These are phyloP conservation scores for Syzygium malaccense DNA, from an alignment of 441 rosid species.

Conservation along the genomic window DNA sequence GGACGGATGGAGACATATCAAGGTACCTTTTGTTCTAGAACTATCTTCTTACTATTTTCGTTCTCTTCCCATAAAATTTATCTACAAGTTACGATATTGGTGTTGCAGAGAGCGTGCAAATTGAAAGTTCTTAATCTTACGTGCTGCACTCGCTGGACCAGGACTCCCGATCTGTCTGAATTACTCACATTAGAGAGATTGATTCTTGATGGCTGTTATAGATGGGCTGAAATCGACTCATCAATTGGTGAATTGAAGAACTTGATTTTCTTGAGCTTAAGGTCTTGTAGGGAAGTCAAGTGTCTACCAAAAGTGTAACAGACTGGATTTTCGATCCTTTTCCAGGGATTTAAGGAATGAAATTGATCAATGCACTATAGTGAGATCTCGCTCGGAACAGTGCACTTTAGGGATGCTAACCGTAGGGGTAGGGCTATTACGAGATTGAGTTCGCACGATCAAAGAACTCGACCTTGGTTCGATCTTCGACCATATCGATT, in stretches of 20 bases:
- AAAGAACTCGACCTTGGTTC: no score
- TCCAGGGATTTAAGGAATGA: no score
- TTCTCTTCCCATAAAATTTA: background rate
- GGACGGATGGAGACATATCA: background rate
- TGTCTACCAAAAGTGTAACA: fast-evolving
- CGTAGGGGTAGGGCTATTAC: no score
- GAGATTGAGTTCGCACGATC: no score
- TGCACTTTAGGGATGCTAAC: no score
- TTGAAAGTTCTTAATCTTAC: background rate
- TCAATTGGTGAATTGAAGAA: background rate
- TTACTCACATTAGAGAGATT: background rate
- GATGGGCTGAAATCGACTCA: fast-evolving
- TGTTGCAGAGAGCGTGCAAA: background rate
- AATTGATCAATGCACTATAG: no score
- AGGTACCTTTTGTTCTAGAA: background rate
- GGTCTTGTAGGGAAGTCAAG: fast-evolving
- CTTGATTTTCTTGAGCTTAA: background rate
- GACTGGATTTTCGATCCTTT: no score
- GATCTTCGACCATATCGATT: no score
- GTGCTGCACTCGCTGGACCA: fast-evolving
- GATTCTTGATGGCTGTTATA: background rate
- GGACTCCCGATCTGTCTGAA: background rate
- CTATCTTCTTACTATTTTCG: background rate
- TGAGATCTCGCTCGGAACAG: no score
- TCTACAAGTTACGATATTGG: background rate